These are phyloP conservation scores for Biscogniauxia sp. DNA, from an alignment of 2,329 filamentous ascomycete species.

Conservation along the genomic window DNA sequence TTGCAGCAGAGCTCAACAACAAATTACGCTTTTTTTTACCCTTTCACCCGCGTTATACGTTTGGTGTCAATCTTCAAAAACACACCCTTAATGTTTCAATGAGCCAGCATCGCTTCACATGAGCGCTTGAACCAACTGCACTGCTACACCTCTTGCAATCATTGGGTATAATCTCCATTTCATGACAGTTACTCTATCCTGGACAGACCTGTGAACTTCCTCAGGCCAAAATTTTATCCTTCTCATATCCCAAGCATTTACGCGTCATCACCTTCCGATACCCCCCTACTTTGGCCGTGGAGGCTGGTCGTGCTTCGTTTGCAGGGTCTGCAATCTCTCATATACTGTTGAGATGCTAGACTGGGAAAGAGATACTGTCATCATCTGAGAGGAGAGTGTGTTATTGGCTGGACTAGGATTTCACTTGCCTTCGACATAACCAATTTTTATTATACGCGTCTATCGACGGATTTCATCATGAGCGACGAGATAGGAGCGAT, in stretches of 20 bases:
- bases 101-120: constrained; percentile 22
- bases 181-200: background rate
- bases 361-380: constrained; percentile 4
- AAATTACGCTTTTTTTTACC: constrained; percentile 16
- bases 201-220: constrained; percentile 2
- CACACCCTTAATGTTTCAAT: constrained; percentile 33
- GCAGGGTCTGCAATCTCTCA: constrained; percentile 4
- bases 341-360: background rate
- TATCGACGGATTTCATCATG: constrained; percentile 8
- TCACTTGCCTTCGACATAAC: constrained; percentile 10
- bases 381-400: constrained; percentile 6
- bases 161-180: constrained; percentile 1
- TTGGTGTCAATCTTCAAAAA: constrained; percentile 26
- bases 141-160: constrained; percentile 4
- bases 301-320: constrained; percentile 7
- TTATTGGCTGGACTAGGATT: constrained; percentile 18
- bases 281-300: constrained; percentile 6
- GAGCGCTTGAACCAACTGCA: constrained; percentile 2
- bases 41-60: constrained; percentile 27
- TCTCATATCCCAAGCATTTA: constrained; percentile 8
- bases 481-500: constrained; percentile 6
- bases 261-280: constrained; percentile 7
- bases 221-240: constrained; percentile 3
- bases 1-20: constrained; percentile 23
- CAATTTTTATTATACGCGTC: constrained; percentile 9